Evolutionary conservation across 805 yeast genomes (phyloP).

Genomic region (Candida xiaguanensis): DNA sequence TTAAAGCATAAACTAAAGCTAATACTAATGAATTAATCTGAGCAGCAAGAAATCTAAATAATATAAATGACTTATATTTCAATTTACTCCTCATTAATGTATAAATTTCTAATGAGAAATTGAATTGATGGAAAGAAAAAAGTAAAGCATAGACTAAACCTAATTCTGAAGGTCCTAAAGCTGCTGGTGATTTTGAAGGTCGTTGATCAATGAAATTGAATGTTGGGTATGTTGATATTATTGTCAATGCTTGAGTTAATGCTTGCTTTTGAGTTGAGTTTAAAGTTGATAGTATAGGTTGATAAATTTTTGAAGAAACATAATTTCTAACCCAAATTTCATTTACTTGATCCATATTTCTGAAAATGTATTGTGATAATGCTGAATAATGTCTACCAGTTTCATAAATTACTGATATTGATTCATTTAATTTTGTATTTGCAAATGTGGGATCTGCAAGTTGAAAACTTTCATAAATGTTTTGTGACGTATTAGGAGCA

Average conservation of each 20-base stretch:
- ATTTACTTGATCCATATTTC: slow-evolving; percentile 16
- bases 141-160: slow-evolving; percentile 31
- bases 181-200: slow-evolving; percentile 18
- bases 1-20: slow-evolving; percentile 26
- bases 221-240: slow-evolving; percentile 20
- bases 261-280: slow-evolving; percentile 12
- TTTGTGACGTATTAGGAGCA: slow-evolving; percentile 22
- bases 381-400: slow-evolving; percentile 30
- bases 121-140: slow-evolving; percentile 33
- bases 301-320: slow-evolving; percentile 18
- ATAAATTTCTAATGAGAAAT: slow-evolving; percentile 25
- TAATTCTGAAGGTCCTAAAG: slow-evolving; percentile 30
- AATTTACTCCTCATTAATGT: slow-evolving; percentile 17
- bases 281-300: slow-evolving; percentile 14
- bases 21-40: slow-evolving; percentile 26
- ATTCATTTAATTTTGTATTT: slow-evolving; percentile 13
- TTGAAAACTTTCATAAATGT: slow-evolving; percentile 13
- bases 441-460: slow-evolving; percentile 8
- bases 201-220: slow-evolving; percentile 20
- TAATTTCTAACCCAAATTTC: slow-evolving; percentile 20
- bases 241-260: slow-evolving; percentile 15
- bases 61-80: slow-evolving; percentile 22
- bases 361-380: slow-evolving; percentile 25
- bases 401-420: slow-evolving; percentile 21
- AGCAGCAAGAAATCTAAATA: slow-evolving; percentile 25